Evolutionary conservation across 495 filamentous ascomycete genomes (phyloP), one percentile per base, ranked within the genome.

Genomic region (Aspergillus mulundensis): DNA sequence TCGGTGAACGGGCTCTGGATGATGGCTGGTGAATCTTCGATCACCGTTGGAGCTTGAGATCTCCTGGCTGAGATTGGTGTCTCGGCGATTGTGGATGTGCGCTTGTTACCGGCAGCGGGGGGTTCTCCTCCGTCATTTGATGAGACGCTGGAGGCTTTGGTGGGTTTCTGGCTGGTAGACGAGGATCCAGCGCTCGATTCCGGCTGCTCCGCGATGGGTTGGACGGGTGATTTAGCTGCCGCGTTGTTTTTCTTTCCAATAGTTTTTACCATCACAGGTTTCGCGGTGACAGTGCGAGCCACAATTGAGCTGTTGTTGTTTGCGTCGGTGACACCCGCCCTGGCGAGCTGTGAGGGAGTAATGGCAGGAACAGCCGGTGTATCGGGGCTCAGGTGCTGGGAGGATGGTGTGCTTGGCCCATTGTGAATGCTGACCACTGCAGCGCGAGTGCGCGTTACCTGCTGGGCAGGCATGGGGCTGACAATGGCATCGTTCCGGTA

Each of bases 401-500:
- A 63, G 5, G 69, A 56, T 16, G 63, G 66, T 38, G 70, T 69
- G 38, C 67, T 77, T 32, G 68, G 73, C 43, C 70, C 74, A 24
- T 76, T 76, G 67, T 87, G 91, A 49, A 97, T 90, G 61, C 88
- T 94, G 57, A 98, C 90, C 59, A 97, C 86, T 44, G 87, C 89
- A 15, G 95, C 91, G 65, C 90, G 93, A 46, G 88, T 86, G 57
- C 90, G 84, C 58, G 88, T 85, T 52, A 87, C 87, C 43, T 90
- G 91, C 60, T 91, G 90, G 0, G 91, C 90, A 0, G 91, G 90
- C 25, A 89, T 72, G 3, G 88, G 85, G 47, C 83, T 85, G 42
- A 96, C 82, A 47, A 95, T 82, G 34, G 89, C 90, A 60, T 91
- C 88, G 74, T 90, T 89, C 58, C 91, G 84, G 68, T 96, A 97